A percentile compares a stretch with the other conserved stretches of the same genome.
Evolutionary conservation across 2,329 filamentous ascomycete genomes (phyloP).

Genomic region (Aulographum hederae): DNA sequence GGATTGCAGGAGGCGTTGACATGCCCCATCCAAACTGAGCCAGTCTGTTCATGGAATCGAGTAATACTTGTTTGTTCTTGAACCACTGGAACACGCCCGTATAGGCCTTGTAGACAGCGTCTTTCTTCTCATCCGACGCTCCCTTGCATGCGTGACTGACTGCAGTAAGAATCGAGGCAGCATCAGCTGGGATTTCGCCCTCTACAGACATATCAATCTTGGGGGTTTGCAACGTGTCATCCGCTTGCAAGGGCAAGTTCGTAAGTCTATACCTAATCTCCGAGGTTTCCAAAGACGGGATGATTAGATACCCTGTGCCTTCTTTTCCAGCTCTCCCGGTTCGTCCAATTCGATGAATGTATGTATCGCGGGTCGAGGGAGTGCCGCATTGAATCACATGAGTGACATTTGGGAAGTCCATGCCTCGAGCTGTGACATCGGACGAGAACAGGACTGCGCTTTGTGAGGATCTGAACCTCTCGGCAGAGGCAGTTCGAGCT

Average conservation of each 20-base stretch:
- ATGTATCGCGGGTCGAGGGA: constrained; percentile 25
- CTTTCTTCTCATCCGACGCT: constrained; percentile 24
- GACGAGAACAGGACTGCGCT: constrained; percentile 35
- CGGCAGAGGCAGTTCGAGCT: constrained; percentile 50
- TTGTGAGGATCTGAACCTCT: constrained; percentile 47
- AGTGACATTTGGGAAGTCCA: constrained; percentile 34
- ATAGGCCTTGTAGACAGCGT: constrained; percentile 35
- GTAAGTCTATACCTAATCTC: constrained; percentile 32
- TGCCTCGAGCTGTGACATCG: constrained; percentile 32
- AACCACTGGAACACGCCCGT: constrained; percentile 34
- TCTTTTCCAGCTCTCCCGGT: constrained; percentile 50
- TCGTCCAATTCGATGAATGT: constrained; percentile 33
- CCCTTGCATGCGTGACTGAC: constrained; percentile 23
- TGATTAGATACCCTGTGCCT: constrained; percentile 51
- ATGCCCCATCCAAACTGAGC: constrained; percentile 29
- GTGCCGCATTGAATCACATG: constrained; percentile 33
- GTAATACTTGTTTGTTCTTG: constrained; percentile 19
- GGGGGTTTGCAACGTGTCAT: constrained; percentile 32
- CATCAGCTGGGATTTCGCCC: constrained; percentile 20
- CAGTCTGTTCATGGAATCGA: constrained; percentile 26
- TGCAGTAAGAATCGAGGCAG: constrained; percentile 26
- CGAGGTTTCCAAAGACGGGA: constrained; percentile 35
- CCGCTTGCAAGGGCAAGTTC: constrained; percentile 41
- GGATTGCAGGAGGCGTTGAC: constrained; percentile 19
- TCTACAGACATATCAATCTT: constrained; percentile 24